Evolutionary conservation across 2,329 filamentous ascomycete genomes (phyloP).

Genomic region (Penicillium nordicum): DNA sequence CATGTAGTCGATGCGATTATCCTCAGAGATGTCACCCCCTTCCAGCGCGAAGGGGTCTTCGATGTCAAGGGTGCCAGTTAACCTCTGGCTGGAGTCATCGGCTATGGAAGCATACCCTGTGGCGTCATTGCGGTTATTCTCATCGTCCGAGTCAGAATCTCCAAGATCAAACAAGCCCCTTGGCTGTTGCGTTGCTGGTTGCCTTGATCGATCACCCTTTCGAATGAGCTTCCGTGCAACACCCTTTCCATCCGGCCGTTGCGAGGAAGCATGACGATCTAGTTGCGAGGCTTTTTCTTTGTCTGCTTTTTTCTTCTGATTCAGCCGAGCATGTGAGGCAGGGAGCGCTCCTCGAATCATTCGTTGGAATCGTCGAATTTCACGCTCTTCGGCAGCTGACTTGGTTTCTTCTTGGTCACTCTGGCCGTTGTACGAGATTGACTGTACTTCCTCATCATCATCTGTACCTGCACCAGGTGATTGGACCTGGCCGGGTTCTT

Average conservation of each 20-base stretch:
- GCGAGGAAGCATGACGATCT: slow-evolving; percentile 19
- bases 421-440: slow-evolving; percentile 18
- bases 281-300: slow-evolving; percentile 18
- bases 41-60: slow-evolving; percentile 24
- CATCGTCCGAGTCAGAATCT: slow-evolving; percentile 27
- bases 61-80: slow-evolving; percentile 20
- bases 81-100: slow-evolving; percentile 9
- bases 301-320: slow-evolving; percentile 35
- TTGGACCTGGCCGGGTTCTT: slow-evolving; percentile 15
- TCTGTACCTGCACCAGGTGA: slow-evolving; percentile 12
- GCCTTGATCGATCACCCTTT: slow-evolving; percentile 17
- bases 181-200: slow-evolving; percentile 12
- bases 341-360: slow-evolving; percentile 49
- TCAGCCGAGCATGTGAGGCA: slow-evolving; percentile 47
- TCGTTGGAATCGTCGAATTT: slow-evolving; percentile 37
- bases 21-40: slow-evolving; percentile 39
- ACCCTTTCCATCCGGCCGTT: slow-evolving; percentile 31
- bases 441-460: slow-evolving; percentile 19
- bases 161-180: slow-evolving; percentile 30
- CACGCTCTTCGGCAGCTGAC: slow-evolving; percentile 21
- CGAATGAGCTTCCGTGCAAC: slow-evolving; percentile 34
- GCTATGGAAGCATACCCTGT: slow-evolving; percentile 2
- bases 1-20: slow-evolving; percentile 44
- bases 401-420: slow-evolving; percentile 21
- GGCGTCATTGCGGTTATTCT: not conserved